These are phyloP conservation scores for Waitea zeae DNA, from an alignment of 1,284 basidiomycete genomes.

Conservation along the genomic window DNA sequence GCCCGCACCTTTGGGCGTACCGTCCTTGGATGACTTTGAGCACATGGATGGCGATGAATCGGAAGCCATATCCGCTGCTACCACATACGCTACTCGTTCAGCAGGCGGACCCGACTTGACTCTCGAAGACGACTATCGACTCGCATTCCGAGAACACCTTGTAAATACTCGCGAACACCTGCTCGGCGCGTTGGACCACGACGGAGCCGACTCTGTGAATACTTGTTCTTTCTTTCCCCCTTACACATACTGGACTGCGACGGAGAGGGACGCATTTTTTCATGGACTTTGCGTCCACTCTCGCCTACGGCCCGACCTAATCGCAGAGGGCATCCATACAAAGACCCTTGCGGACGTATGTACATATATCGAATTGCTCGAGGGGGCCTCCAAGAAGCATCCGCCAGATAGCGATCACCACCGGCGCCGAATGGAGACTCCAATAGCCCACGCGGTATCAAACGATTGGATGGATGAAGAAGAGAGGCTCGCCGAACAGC, in stretches of 20 bases:
- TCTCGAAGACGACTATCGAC: no score
- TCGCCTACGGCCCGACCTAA: constrained; percentile 53
- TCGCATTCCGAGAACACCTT: no score
- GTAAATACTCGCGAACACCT: no score
- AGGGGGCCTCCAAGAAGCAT: constrained; percentile 16
- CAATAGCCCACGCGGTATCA: constrained; percentile 37
- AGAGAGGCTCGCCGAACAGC: constrained; percentile 28
- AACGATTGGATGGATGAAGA: constrained; percentile 42
- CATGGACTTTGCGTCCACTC: constrained; percentile 44
- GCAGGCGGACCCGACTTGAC: no score
- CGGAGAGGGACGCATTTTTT: constrained; percentile 58
- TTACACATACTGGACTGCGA: constrained; percentile 38
- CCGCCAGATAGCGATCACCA: constrained; percentile 4
- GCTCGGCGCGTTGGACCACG: no score
- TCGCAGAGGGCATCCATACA: constrained; percentile 41
- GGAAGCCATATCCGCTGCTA: no score
- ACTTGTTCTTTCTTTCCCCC: constrained; percentile 29
- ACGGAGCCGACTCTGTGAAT: no score
- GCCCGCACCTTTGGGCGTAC: no score
- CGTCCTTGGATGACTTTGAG: no score
- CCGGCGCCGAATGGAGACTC: not conserved
- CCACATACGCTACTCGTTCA: no score
- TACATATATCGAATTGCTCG: constrained; percentile 36
- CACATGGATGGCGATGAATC: no score
- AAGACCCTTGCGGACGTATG: constrained; percentile 46